Evolutionary conservation across 768 basidiomycete species (phyloP).

Genomic region (Kwoniella sp.): DNA sequence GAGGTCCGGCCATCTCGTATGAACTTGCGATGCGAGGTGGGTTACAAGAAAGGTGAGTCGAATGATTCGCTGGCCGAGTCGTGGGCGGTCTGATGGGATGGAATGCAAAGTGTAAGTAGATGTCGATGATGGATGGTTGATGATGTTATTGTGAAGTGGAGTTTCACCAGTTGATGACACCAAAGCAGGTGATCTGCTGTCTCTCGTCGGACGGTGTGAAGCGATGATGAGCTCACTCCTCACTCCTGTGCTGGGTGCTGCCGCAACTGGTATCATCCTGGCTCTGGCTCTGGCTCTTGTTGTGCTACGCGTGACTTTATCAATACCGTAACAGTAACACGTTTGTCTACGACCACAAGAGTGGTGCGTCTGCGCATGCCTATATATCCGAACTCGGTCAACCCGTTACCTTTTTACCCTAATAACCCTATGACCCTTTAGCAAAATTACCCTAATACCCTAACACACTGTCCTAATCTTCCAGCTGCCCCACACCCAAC

Average conservation of each 20-base stretch:
- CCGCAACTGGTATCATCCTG: too few relatives aligned
- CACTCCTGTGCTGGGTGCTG: too few relatives aligned
- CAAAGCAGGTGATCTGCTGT: too few relatives aligned
- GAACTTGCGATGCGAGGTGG: slow-evolving; percentile 4
- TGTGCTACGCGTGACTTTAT: not conserved
- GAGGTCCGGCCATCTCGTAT: slow-evolving; percentile 61
- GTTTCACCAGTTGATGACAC: too few relatives aligned
- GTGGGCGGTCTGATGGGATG: slow-evolving; percentile 3
- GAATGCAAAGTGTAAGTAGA: not conserved
- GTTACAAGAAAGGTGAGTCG: not conserved
- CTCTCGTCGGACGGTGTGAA: too few relatives aligned
- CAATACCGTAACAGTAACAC: not conserved
- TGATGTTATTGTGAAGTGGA: too few relatives aligned
- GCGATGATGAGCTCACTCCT: too few relatives aligned
- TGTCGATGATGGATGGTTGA: not conserved
- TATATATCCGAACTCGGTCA: too few relatives aligned
- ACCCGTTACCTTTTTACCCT: not conserved
- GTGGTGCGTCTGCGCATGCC: too few relatives aligned
- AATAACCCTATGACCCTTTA: not conserved
- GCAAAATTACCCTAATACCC: not conserved
- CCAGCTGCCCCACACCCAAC: not conserved
- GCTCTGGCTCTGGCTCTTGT: too few relatives aligned
- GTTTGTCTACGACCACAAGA: too few relatives aligned
- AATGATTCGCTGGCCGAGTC: not conserved
- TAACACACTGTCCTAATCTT: not conserved